These are phyloP conservation scores for Collybia sp. DNA, from an alignment of 768 basidiomycete genomes.

Conservation along the genomic window DNA sequence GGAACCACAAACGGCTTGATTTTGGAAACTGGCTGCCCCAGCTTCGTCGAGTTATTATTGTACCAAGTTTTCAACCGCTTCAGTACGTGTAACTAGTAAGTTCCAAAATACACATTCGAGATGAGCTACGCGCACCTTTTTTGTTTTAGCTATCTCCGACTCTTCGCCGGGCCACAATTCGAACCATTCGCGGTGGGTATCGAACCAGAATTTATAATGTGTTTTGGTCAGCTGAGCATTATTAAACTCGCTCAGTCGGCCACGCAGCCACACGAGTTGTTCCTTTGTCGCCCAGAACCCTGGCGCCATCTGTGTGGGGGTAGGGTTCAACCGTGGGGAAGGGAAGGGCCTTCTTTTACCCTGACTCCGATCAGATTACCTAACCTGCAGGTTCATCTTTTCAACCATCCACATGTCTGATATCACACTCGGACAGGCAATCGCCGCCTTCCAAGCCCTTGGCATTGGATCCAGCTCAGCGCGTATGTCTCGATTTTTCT, in stretches of 20 bases:
- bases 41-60: conserved; percentile 4
- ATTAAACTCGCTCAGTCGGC: background rate
- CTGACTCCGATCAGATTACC: too few species aligned
- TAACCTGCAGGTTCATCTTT: too few species aligned
- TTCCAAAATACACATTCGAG: background rate
- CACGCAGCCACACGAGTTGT: conserved; percentile 3
- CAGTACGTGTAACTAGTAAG: background rate
- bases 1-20: background rate
- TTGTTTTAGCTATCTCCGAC: background rate
- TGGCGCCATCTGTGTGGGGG: conserved; percentile 2
- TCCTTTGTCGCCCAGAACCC: conserved; percentile 4
- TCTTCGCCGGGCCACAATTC: background rate
- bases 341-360: too few species aligned
- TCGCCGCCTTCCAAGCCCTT: too few species aligned
- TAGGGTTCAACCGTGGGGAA: too few species aligned
- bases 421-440: too few species aligned
- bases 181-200: conserved; percentile 3
- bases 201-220: conserved; percentile 5
- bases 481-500: too few species aligned
- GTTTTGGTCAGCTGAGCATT: background rate
- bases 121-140: background rate
- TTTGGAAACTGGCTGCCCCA: background rate
- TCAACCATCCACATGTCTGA: too few species aligned
- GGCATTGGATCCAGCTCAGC: too few species aligned
- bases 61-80: conserved; percentile 7